phyloP scores from a whole-genome alignment of 306 rosid genomes.

The Bauhinia variegata region DNA sequence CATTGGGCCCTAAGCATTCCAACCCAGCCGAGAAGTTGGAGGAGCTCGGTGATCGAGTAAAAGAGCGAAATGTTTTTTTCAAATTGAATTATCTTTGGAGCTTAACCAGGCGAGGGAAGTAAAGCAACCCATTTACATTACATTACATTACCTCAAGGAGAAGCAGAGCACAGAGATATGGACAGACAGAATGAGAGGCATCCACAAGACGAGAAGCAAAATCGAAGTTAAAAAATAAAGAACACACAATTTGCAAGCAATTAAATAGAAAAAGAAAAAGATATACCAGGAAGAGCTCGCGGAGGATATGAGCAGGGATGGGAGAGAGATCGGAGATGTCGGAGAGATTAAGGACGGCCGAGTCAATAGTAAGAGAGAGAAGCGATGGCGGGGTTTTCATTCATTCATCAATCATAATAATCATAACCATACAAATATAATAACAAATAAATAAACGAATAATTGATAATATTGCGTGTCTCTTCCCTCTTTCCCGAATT shows the following conservation, averaged over 20 bases:
- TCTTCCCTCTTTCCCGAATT: slow-evolving; percentile 21
- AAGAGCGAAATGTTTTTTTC: no score
- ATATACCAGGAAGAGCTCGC: slow-evolving; percentile 73
- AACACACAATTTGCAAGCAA: neutral
- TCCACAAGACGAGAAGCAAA: neutral
- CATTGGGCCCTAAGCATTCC: no score
- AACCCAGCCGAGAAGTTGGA: neutral
- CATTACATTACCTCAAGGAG: neutral
- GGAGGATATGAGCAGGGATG: slow-evolving; percentile 90
- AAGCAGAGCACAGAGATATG: neutral
- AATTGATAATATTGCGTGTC: neutral
- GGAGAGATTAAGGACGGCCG: slow-evolving; percentile 80
- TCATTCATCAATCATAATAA: slow-evolving; percentile 47
- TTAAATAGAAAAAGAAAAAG: slow-evolving; percentile 12
- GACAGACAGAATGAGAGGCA: no score
- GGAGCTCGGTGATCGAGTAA: neutral
- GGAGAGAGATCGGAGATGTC: slow-evolving; percentile 83
- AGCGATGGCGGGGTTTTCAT: slow-evolving; percentile 93
- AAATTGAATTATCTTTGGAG: neutral
- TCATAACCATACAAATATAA: no score
- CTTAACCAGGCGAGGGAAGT: neutral
- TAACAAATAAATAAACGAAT: neutral
- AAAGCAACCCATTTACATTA: neutral
- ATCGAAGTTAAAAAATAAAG: neutral
- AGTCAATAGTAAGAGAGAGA: slow-evolving; percentile 80